Evolutionary conservation across 2,329 filamentous ascomycete genomes (phyloP).

Genomic region (Diaporthe batatas): DNA sequence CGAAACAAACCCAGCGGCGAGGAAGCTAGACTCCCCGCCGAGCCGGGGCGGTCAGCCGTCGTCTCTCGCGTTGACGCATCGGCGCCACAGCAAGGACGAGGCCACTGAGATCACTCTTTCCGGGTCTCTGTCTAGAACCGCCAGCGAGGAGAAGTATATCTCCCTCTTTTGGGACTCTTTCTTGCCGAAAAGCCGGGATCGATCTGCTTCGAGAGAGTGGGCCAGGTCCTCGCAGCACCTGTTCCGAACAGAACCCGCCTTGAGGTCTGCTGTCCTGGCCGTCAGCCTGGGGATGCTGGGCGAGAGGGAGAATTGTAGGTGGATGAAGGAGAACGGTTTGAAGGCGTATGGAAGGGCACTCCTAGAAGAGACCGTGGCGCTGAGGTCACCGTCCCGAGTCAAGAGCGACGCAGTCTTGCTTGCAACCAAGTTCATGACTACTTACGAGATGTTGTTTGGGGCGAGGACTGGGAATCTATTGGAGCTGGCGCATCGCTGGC

Average conservation of each 20-base stretch:
- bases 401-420: conserved; percentile 44
- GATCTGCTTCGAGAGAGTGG: conserved; percentile 44
- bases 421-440: conserved; percentile 45
- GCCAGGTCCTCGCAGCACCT: conserved; percentile 43
- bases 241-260: conserved; percentile 42
- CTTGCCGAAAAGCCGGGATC: conserved; percentile 2
- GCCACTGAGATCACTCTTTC: conserved; percentile 1
- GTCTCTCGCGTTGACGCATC: conserved; percentile 24
- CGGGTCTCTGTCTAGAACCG: background rate
- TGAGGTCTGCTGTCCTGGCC: conserved; percentile 37
- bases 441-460: conserved; percentile 44
- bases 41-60: background rate
- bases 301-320: conserved; percentile 32
- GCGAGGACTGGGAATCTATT: background rate
- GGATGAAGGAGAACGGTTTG: conserved; percentile 43
- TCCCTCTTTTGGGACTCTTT: conserved; percentile 30
- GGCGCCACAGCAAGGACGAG: conserved; percentile 8
- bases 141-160: conserved; percentile 29
- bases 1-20: background rate
- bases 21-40: background rate
- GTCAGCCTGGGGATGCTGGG: conserved; percentile 42
- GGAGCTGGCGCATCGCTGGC: conserved; percentile 7
- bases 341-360: conserved; percentile 44
- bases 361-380: conserved; percentile 40
- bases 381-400: conserved; percentile 38